Conservation (phyloP, 129 eudicot species). For the sunflower (Helianthus annuus) region HanXRQr2.0-SUNRISE NC_035445.2:67157965-67158464, state of each 20-base stretch:
- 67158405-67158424: slow-evolving; percentile 57
- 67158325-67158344: slow-evolving; percentile 89
- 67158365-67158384: slow-evolving; percentile 75
- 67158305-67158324: slow-evolving; percentile 76
- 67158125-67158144: slow-evolving; percentile 61
- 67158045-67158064: slow-evolving; percentile 74
- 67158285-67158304: not conserved
- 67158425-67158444: too few species aligned
- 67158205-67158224: not conserved
- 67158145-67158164: slow-evolving; percentile 86
- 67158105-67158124: slow-evolving; percentile 74
- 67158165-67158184: slow-evolving; percentile 70
- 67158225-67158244: not conserved
- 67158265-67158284: not conserved
- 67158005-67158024: slow-evolving; percentile 79
- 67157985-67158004: slow-evolving; percentile 69
- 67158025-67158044: slow-evolving; percentile 90
- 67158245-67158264: slow-evolving; percentile 3
- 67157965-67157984: slow-evolving; percentile 49
- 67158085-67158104: slow-evolving; percentile 78
- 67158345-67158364: slow-evolving; percentile 68
- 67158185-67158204: slow-evolving; percentile 68
- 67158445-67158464: too few species aligned
- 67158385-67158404: slow-evolving; percentile 59
- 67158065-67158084: slow-evolving; percentile 76